These are phyloP conservation scores for Cladosporium sp. DNA, from an alignment of 2,329 filamentous ascomycete species.

Conservation along the genomic window DNA sequence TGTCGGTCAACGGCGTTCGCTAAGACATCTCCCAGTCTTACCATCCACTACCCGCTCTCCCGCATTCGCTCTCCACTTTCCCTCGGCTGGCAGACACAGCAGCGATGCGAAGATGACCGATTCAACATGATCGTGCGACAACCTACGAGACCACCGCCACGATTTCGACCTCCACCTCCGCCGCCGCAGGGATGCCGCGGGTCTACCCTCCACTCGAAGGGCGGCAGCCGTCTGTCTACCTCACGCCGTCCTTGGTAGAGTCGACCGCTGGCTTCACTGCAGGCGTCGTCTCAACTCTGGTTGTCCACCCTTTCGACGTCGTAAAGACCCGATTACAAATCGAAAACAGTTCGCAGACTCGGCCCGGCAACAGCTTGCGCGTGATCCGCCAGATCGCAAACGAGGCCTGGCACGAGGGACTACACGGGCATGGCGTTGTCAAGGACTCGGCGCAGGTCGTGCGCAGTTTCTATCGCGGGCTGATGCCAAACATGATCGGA, in stretches of 20 bases:
- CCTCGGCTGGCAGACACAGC: background rate
- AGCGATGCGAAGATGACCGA: background rate
- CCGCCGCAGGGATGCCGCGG: constrained; percentile 37
- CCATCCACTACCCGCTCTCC: background rate
- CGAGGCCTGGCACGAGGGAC: constrained; percentile 17
- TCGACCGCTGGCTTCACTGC: constrained; percentile 84
- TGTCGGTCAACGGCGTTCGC: background rate
- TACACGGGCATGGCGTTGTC: constrained; percentile 3
- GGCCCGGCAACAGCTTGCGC: constrained; percentile 22
- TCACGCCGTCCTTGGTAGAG: constrained; percentile 76
- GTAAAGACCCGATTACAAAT: constrained; percentile 90
- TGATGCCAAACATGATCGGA: constrained; percentile 84
- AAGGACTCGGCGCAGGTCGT: constrained; percentile 13
- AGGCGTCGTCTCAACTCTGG: constrained; percentile 77
- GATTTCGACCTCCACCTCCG: constrained; percentile 6
- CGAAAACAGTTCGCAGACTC: constrained; percentile 19
- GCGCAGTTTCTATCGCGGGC: constrained; percentile 73
- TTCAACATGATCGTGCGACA: background rate
- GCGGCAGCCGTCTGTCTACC: constrained; percentile 43
- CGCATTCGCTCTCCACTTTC: no score
- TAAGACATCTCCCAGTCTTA: background rate
- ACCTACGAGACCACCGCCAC: background rate
- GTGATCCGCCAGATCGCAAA: constrained; percentile 24
- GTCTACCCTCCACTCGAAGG: constrained; percentile 44
- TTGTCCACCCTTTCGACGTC: constrained; percentile 87